phyloP scores from a whole-genome alignment of 148 eudicot species.

The Arctostaphylos glauca region DNA sequence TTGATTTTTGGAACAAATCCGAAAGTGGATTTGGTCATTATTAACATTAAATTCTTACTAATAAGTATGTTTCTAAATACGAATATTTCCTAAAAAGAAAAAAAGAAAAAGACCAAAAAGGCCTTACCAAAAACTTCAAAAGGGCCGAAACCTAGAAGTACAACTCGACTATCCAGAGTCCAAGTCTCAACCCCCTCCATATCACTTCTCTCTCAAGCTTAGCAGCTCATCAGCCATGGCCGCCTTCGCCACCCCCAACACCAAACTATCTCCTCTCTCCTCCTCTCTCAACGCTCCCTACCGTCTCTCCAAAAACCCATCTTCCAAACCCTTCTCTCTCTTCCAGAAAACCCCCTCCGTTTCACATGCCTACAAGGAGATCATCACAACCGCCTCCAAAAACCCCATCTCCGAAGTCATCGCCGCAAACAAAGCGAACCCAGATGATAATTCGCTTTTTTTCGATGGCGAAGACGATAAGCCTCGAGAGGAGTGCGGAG shows the following conservation, averaged over 20 bases:
- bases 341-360: not conserved
- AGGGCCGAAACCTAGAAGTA: too few relatives aligned
- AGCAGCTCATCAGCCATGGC: constrained; percentile 15
- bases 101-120: too few relatives aligned
- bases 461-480: constrained; percentile 38
- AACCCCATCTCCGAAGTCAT: constrained; percentile 27
- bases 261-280: constrained; percentile 9
- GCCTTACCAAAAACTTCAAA: too few relatives aligned
- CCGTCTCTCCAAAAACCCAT: not conserved
- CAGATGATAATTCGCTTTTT: not conserved
- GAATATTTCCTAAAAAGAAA: too few relatives aligned
- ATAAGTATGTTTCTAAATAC: too few relatives aligned
- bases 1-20: too few relatives aligned
- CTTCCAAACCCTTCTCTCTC: not conserved
- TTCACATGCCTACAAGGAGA: constrained; percentile 10
- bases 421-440: constrained; percentile 11
- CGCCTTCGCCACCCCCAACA: constrained; percentile 19
- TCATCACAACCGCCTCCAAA: constrained; percentile 20
- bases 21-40: too few relatives aligned
- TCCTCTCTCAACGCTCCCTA: not conserved
- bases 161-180: too few relatives aligned
- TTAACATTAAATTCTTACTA: too few relatives aligned
- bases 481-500: constrained; percentile 55
- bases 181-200: too few relatives aligned
- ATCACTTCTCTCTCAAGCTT: too few relatives aligned